These are phyloP conservation scores for Uncinocarpus reesii DNA, from an alignment of 2,329 filamentous ascomycete species.

Conservation along the genomic window DNA sequence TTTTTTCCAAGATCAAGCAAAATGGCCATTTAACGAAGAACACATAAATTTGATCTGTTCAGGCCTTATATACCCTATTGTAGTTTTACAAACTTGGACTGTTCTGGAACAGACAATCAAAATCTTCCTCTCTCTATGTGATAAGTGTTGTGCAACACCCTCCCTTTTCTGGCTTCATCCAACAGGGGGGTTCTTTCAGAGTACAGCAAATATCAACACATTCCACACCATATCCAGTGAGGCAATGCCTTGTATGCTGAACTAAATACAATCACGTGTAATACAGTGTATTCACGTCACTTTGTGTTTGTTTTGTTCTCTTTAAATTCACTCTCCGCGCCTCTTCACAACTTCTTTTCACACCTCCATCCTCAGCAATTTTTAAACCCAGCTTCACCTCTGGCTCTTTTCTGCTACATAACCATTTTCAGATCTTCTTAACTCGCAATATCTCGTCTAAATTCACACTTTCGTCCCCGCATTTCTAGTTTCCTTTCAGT, in stretches of 20 bases:
- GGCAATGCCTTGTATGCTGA: not conserved
- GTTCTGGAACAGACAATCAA: not conserved
- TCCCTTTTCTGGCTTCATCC: not conserved
- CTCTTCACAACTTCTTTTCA: conserved; percentile 4
- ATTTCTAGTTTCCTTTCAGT: not conserved
- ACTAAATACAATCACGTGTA: not conserved
- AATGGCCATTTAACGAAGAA: conserved; percentile 7
- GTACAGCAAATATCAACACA: not conserved
- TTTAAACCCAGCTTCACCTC: not conserved
- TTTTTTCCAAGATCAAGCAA: conserved; percentile 33
- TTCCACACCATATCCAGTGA: not conserved
- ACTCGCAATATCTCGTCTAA: too few relatives aligned
- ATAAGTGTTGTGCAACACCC: too few relatives aligned
- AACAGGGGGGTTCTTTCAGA: too few relatives aligned
- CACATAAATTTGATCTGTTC: conserved; percentile 1
- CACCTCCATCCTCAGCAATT: not conserved
- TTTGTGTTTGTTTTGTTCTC: not conserved
- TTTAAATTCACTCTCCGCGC: not conserved
- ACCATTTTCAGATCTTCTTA: not conserved
- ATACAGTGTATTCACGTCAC: not conserved
- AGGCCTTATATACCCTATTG: conserved; percentile 2
- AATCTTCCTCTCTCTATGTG: not conserved
- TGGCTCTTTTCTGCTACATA: not conserved
- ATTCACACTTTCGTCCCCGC: not conserved
- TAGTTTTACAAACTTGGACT: not conserved